A percentile compares a stretch with the other conserved stretches of the same genome.
These are phyloP conservation scores for Wallemia mellicola DNA, from an alignment of 1,284 basidiomycete genomes.

Conservation along the genomic window DNA sequence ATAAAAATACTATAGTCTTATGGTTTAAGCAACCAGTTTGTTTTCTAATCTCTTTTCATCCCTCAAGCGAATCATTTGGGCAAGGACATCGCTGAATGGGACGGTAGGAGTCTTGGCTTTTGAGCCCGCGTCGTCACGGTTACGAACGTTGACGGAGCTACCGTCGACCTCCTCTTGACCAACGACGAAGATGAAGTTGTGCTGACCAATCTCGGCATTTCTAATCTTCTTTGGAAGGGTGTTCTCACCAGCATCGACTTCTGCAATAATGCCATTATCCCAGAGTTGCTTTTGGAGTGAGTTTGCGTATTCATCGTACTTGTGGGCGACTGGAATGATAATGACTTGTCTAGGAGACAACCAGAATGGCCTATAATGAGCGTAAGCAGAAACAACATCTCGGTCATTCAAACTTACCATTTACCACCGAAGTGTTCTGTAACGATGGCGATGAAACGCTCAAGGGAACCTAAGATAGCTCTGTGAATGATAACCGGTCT, in stretches of 20 bases:
- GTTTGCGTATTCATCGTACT: conserved; percentile 64
- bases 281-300: conserved; percentile 40
- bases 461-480: conserved; percentile 76
- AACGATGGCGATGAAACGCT: conserved; percentile 88
- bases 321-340: conserved; percentile 70
- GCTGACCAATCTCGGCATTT: conserved; percentile 70
- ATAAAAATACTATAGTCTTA: neutral
- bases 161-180: conserved; percentile 69
- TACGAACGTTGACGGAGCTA: conserved; percentile 73
- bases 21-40: conserved; percentile 11
- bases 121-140: conserved; percentile 66
- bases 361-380: conserved; percentile 64
- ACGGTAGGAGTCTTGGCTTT: conserved; percentile 40
- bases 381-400: neutral
- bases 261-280: conserved; percentile 48
- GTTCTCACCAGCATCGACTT: conserved; percentile 72
- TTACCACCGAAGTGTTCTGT: conserved; percentile 94
- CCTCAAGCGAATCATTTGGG: conserved; percentile 36
- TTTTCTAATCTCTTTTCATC: conserved; percentile 29
- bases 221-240: conserved; percentile 91
- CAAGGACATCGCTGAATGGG: conserved; percentile 30
- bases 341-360: conserved; percentile 76
- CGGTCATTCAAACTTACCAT: conserved; percentile 28
- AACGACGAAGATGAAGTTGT: conserved; percentile 93
- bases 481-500: conserved; percentile 96